Base-by-base conservation (phyloP, 2,329 filamentous ascomycete species). In the Whalleya microplaca region DNA sequence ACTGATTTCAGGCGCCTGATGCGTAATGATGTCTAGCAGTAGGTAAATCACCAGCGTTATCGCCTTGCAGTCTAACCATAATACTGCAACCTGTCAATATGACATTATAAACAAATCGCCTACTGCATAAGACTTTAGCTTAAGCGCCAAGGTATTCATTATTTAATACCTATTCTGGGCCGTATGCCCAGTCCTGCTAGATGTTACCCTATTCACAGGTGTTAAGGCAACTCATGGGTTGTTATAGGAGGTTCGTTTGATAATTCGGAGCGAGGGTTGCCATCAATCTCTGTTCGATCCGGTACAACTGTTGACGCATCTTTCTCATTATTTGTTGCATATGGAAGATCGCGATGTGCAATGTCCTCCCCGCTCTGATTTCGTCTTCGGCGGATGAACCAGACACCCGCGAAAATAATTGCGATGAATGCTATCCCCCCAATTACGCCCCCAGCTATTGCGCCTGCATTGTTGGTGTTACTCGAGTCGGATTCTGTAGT, bases 391-490 rank as follows among this genome's bases (percentile, higher is more conserved):
- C 45, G 48, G n/a, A 59, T 49, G 43, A 62, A 46, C 41, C 52
- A 58, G 44, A 61, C 2, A n/a, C 48, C 19, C n/a, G 49, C 21
- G 2, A 54, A 21, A 47, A 64, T 50, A 21, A 62, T 41, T 18
- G 47, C 41, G 40, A 66, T 44, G 12, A 54, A 27, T 3, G 54
- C 56, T 27, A 63, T 16, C 29, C 56, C 56, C 20, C 59, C 61
- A 3, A 65, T 45, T 2, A 65, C 61, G 21, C 55, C 58, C 2
- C 59, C 59, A 6, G 51, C 56, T 42, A 65, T 63, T 16, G 51
- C 41, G 19, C 59, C 59, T 14, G 45, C 51, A 2, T 41, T 21
- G 6, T 21, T 12, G 6, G 21, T 21, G 19, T 32, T 45, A 19
- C n/a, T 49, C 5, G 53, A 48, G 5, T 47, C 48, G 47, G 53